Percentiles rank a stretch among this genome's conserved stretches.
Evolutionary conservation across 345 rosid species (phyloP).

Genomic region (Euphorbia tirucalli): DNA sequence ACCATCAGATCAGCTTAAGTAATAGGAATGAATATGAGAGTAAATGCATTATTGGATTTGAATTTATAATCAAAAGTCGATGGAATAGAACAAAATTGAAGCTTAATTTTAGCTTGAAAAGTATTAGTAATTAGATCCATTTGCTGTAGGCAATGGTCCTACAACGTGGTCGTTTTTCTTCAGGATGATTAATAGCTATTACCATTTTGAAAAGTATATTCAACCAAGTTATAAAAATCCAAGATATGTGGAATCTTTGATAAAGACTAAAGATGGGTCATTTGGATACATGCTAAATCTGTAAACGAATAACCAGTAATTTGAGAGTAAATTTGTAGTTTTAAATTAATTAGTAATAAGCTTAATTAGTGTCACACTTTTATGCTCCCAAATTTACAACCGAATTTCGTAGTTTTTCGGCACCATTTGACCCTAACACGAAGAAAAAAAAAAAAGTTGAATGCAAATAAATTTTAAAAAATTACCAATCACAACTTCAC

Average conservation of each 20-base stretch:
- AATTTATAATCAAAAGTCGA: background rate
- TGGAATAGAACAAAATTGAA: background rate
- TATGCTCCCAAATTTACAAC: no score
- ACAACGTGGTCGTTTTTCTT: background rate
- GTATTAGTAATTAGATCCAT: background rate
- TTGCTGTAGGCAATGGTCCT: background rate
- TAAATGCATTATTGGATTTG: background rate
- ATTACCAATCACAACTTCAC: no score
- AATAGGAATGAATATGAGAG: background rate
- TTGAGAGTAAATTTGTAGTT: no score
- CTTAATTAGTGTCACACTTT: no score
- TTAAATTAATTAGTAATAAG: no score
- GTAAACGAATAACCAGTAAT: no score
- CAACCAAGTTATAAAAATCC: background rate
- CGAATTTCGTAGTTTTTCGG: no score
- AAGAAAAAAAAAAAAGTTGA: no score
- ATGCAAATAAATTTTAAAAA: no score
- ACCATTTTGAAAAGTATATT: slow-evolving; percentile 3
- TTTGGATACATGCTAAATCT: no score
- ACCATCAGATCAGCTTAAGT: slow-evolving; percentile 11
- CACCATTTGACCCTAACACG: no score
- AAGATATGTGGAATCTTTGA: background rate
- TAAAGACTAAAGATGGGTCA: background rate
- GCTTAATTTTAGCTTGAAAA: background rate
- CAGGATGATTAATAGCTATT: background rate